phyloP scores from a whole-genome alignment of 495 filamentous ascomycete species.

The Xylaria nigripes region DNA sequence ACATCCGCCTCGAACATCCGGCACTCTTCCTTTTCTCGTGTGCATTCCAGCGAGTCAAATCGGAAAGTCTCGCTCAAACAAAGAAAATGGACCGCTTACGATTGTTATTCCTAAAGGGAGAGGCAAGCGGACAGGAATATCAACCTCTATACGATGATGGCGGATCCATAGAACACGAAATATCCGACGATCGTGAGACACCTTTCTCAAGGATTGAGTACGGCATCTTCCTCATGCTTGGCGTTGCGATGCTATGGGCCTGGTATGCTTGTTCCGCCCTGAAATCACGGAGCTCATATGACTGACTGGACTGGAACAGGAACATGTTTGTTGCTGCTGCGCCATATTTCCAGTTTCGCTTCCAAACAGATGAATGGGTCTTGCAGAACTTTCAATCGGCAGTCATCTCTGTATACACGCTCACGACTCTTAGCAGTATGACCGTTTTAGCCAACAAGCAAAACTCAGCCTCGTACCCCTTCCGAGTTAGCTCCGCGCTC shows the following conservation, averaged over 20 bases:
- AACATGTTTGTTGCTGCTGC: constrained; percentile 98
- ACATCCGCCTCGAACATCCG: neutral
- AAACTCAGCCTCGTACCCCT: constrained; percentile 70
- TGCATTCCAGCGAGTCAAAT: neutral
- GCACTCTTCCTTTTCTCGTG: neutral
- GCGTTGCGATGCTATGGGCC: constrained; percentile 91
- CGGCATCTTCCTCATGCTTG: constrained; percentile 73
- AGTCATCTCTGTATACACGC: constrained; percentile 75
- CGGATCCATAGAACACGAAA: constrained; percentile 19
- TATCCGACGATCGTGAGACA: constrained; percentile 19
- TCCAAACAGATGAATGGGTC: constrained; percentile 60
- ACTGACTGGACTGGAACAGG: constrained; percentile 45
- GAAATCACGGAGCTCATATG: neutral
- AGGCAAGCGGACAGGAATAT: constrained; percentile 42
- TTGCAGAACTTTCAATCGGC: constrained; percentile 75
- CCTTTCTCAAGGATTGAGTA: constrained; percentile 79
- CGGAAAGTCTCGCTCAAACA: constrained; percentile 2
- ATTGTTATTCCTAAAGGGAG: constrained; percentile 32
- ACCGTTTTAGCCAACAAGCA: constrained; percentile 72
- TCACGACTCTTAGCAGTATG: constrained; percentile 68
- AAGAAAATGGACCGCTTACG: constrained; percentile 41
- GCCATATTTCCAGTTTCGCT: constrained; percentile 84
- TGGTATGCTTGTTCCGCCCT: constrained; percentile 53
- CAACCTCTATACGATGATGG: constrained; percentile 47
- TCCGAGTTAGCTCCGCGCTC: constrained; percentile 67